Evolutionary conservation across 768 basidiomycete genomes (phyloP), one percentile per base, ranked within the genome.

Genomic region (Boletus pseudo-olivaceus): DNA sequence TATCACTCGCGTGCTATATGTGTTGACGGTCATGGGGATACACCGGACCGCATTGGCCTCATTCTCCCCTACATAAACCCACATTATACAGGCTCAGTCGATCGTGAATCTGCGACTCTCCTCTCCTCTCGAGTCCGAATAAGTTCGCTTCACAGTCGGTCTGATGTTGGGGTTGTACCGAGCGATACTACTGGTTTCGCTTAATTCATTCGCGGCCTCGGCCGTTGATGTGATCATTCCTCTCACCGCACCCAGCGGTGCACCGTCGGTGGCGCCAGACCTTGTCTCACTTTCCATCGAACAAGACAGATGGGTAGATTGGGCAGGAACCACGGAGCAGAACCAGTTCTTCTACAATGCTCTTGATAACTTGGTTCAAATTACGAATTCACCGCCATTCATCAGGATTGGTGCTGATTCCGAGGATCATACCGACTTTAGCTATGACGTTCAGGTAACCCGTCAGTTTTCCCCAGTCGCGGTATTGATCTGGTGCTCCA

Each of bases 271-370:
- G 2, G 67, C 72, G 8, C 74, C 75, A 7, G 78, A 79, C 11
- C 68, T 85, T 12, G 59, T 87, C 27, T 84, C 83, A 0, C 79
- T 87, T 58, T 88, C 85, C 30, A 79, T 88, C 49, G 87, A 87
- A 61, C 81, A 85, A 66, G 86, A 88, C 58, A 12, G 82, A 32
- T 88, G 85, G 85, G 72, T 75, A 10, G 85, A 87, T 56, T 89
- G 87, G 86, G 70, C 71, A 11, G 86, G 87, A 14, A 75, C 73
- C 10, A 54, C 60, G 7, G 68, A 75, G 3, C 73, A 72, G 33
- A 87, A 88, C 61, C 53, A 76, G 17, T 88, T 87, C 68, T 80
- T 84, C 56, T 76, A 75, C 71, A 85, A 82, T 53, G 76, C 79
- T 4, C 73, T 88, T 47, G 71, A 79, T 49, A 85, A 85, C 66